Evolutionary conservation across 2,329 filamentous ascomycete species (phyloP), one percentile per base, ranked within the genome.

Genomic region (Didymella sp.): DNA sequence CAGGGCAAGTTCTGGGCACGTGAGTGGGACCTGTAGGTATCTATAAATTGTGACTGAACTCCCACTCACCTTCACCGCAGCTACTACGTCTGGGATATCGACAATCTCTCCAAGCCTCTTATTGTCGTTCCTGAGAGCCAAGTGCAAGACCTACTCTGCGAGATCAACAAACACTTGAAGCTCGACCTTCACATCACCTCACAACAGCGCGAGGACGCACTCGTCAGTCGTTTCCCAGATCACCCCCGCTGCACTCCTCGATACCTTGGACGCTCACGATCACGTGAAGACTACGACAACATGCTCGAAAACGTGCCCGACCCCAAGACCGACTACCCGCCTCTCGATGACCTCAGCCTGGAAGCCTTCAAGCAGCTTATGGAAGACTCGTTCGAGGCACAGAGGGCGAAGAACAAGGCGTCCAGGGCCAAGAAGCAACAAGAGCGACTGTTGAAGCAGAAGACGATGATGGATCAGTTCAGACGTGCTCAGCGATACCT

Each of bases 21-120:
- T 56, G 69, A 79, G 11, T 96, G 92, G 92, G 87, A 94, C 60
- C 78, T 96, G 90, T 95, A 80, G 82, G 88, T 81, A 8, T 21
- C 25, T 37, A 25, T 4, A 9, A 4, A 73, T 67, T 25, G 70
- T 70, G 56, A 70, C 67, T 11, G 8, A 68, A 59, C 58, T 30
- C 38, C 2, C 21, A 17, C 58, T 59, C 45, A 63, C 50, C 17
- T 37, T 12, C 31, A 27, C 38, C 19, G 15, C 44, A 91, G 89
- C 51, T 92, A 88, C 74, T 92, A 90, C 72, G 69, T 92, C 31
- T 81, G 87, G 69, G 73, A 78, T 7, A 75, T 78, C 13, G 73
- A 79, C 27, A 49, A 56, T 42, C 43, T 58, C 6, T 31, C 49
- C n/a, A 82, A 81, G 47, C 85, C 87, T 1, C 78, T 89, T 24